phyloP scores from a whole-genome alignment of 164 flowering plant species.

The grape (Vitis vinifera) region ASM3070453v1 NC_081815.1:6790001-6790500 shows the following conservation, averaged over 20 bases:
- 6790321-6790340: too few species aligned
- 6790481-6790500: too few species aligned
- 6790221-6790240: neutral
- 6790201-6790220: neutral
- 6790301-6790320: too few species aligned
- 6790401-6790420: too few species aligned
- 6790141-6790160: neutral
- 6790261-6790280: neutral
- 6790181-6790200: too few species aligned
- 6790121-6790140: neutral
- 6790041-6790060: slow-evolving; percentile 68
- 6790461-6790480: too few species aligned
- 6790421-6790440: too few species aligned
- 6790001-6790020: slow-evolving; percentile 78
- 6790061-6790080: slow-evolving; percentile 76
- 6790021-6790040: slow-evolving; percentile 78
- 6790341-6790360: too few species aligned
- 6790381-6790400: too few species aligned
- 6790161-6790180: neutral
- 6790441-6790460: too few species aligned
- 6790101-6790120: slow-evolving; percentile 54
- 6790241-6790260: neutral
- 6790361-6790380: too few species aligned
- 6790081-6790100: slow-evolving; percentile 78
- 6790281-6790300: neutral